A percentile compares a stretch with the other conserved stretches of the same genome.
These are phyloP conservation scores for Torulaspora maleeae DNA, from an alignment of 805 yeast species.

Conservation along the genomic window DNA sequence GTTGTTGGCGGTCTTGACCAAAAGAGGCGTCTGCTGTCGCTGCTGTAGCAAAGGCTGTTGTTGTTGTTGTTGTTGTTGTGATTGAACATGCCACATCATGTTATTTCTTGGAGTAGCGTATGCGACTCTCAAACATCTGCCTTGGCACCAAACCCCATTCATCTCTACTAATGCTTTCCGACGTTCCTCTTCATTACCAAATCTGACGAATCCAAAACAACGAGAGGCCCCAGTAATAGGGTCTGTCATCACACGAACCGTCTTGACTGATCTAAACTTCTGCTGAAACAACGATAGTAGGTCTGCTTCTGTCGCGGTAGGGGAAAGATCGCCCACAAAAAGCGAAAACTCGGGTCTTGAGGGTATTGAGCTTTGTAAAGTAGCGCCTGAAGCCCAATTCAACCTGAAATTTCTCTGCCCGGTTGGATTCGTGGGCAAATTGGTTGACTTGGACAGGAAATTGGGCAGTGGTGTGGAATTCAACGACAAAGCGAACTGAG, in stretches of 20 bases:
- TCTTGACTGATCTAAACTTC: slow-evolving; percentile 60
- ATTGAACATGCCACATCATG: slow-evolving; percentile 20
- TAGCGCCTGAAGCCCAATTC: slow-evolving; percentile 84
- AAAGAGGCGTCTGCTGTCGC: slow-evolving; percentile 12
- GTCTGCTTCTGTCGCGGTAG: slow-evolving; percentile 77
- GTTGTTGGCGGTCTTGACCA: slow-evolving; percentile 14
- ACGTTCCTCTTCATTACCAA: slow-evolving; percentile 65
- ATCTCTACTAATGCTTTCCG: slow-evolving; percentile 63
- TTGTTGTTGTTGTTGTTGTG: slow-evolving; percentile 24
- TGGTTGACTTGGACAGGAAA: slow-evolving; percentile 24
- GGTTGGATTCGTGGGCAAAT: slow-evolving; percentile 31
- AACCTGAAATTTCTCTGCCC: slow-evolving; percentile 61
- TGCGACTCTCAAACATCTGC: slow-evolving; percentile 71
- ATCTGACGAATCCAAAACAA: slow-evolving; percentile 78
- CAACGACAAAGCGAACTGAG: slow-evolving; percentile 59
- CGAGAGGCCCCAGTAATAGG: slow-evolving; percentile 73
- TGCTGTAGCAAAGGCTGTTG: slow-evolving; percentile 1
- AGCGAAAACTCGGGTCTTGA: slow-evolving; percentile 72
- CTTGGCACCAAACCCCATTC: slow-evolving; percentile 79
- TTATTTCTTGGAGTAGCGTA: slow-evolving; percentile 68
- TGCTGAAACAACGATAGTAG: slow-evolving; percentile 66
- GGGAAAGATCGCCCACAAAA: slow-evolving; percentile 79
- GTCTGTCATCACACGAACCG: slow-evolving; percentile 83
- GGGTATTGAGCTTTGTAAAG: slow-evolving; percentile 63
- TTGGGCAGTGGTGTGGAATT: slow-evolving; percentile 66